Evolutionary conservation across 2,329 filamentous ascomycete species (phyloP), one percentile per base, ranked within the genome.

Genomic region (Ustulina deusta): DNA sequence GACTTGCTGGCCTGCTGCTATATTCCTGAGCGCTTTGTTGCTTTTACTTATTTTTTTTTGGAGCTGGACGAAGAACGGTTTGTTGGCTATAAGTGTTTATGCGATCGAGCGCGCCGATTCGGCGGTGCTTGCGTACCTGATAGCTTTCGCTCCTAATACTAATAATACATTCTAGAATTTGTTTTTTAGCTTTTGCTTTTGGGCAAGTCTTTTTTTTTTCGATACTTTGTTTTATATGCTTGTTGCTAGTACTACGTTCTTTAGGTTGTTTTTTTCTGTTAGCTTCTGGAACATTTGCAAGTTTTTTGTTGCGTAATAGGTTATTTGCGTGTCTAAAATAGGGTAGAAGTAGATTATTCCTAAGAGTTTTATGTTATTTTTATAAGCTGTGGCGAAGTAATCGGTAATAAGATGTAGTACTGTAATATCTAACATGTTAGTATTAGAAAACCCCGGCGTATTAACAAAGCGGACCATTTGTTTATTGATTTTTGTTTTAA

Each of bases 41-140:
- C 90, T 85, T 73, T 85, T 86, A 69, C 85, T 86, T 70, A 92
- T 79, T 75, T 92, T 89, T 51, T 89, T 85, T 71, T 92, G 91
- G 77, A 92, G 90, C 36, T 86, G 84, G 56, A 88, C 84, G 76
- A 91, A 92, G 59, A 91, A 81, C 9, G 87, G 88, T 73, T 90
- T 88, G 63, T 91, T 91, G 76, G 90, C 89, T 59, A 73, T 67
- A 25, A 77, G 67, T 34, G 38, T 65, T 7, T 54, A 49, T 6
- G 75, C 69, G 32, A 76, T 72, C 4, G 55, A 48, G 13, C 34
- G 61, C 6, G 75, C 76, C 17, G 73, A 76, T 29, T 71, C 71
- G 1, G 61, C 42, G 1, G 73, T 76, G 51, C 71, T 76, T 40
- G 61, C 61, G 66, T 77, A 73, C 22, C 71, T 71, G 4, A 67